These are phyloP conservation scores for Euptelea pleiosperma DNA, from an alignment of 164 flowering plant species.

Conservation along the genomic window DNA sequence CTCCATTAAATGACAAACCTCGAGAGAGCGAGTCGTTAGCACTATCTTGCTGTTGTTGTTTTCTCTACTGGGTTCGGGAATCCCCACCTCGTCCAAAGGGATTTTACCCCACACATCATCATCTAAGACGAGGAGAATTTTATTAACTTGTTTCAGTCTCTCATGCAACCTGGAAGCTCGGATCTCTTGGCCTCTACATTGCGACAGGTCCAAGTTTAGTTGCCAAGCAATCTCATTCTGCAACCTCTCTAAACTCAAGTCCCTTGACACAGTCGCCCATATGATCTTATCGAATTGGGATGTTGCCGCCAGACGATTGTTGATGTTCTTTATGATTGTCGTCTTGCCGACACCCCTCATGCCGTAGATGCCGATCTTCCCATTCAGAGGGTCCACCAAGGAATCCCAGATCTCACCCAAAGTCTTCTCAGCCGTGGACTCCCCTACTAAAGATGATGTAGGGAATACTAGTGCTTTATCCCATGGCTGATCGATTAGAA, in stretches of 20 bases:
- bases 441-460: background rate
- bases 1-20: constrained; percentile 20
- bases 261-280: constrained; percentile 16
- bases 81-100: too few species aligned
- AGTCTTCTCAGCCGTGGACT: background rate
- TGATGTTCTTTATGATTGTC: constrained; percentile 13
- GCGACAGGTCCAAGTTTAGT: constrained; percentile 9
- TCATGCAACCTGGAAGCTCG: background rate
- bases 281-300: constrained; percentile 12
- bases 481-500: background rate
- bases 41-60: too few species aligned
- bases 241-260: constrained; percentile 7
- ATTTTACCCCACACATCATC: too few species aligned
- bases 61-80: too few species aligned
- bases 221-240: constrained; percentile 11
- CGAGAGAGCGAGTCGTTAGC: constrained; percentile 18
- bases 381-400: constrained; percentile 11
- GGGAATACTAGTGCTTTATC: background rate
- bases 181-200: constrained; percentile 3
- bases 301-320: constrained; percentile 11
- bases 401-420: background rate
- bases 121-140: too few species aligned
- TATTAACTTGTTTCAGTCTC: constrained; percentile 12
- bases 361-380: constrained; percentile 21
- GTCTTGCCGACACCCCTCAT: constrained; percentile 34